Base-by-base conservation (phyloP, 352 stramenopile species). In the Hyaloperonospora arabidopsidis region DNA sequence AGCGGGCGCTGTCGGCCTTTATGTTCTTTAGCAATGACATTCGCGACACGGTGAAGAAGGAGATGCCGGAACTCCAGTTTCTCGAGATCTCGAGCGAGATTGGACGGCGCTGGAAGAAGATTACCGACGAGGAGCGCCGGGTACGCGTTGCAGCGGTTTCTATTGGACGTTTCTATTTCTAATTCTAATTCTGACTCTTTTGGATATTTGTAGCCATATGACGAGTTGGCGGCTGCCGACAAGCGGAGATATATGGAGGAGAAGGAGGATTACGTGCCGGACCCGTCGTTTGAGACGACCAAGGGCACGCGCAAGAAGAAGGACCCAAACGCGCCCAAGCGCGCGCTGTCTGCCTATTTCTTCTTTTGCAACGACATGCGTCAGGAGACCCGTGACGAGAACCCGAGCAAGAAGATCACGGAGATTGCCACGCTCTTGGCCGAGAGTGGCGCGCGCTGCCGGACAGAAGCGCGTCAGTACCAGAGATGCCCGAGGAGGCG, bases 361-460 rank as follows among this genome's bases (percentile, higher is more conserved):
- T 91, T 98, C 61, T 98, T 97, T 65, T 96, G 91, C 60, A 97
- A 97, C 61, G 89, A 95, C 41, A 95, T 96, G 63, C 83, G 90
- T 58, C 75, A 88, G 43, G 63, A 79, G 28, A 92, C 96, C 62
- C 90, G 92, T 41, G 72, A 88, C 12, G 87, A 96, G 63, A 97
- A 98, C 76, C 93, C 93, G 25, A 87, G 84, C 72, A 96, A 96
- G 76, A 95, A 89, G 52, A 96, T 97, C 61, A 96, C 86, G 57
- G 93, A 97, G 63, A 86, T 97, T 60, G 87, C 81, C 4, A 79
- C 23, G 19, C 44, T 49, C 23, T 38, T 94, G 18, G 80, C 80
- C 8, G 81, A 87, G 63, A 73, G 67, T 95, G 84, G 91, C 84
- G 92, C 29, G 78, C 77, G 43, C 80, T 97, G 55, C 86, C 92